Percentiles rank a stretch among this genome's conserved stretches.
Conservation (phyloP, 176 grass and related monocot species). For the Secale cereale region DNA sequence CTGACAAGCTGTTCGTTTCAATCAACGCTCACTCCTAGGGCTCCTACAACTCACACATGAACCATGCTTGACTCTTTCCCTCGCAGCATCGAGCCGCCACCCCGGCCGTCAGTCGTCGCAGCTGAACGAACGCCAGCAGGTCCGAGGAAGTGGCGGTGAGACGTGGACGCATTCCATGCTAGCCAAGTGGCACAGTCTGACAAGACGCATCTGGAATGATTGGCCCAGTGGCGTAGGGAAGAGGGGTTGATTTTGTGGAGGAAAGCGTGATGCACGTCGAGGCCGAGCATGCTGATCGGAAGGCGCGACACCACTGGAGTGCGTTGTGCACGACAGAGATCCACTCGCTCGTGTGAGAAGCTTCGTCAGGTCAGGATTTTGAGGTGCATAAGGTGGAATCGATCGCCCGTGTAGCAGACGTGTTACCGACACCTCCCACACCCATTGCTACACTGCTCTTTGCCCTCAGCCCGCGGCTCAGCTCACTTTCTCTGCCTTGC, state of each 20-base stretch:
- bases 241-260: too few relatives aligned
- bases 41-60: too few relatives aligned
- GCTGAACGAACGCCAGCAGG: too few relatives aligned
- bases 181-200: too few relatives aligned
- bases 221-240: too few relatives aligned
- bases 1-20: background rate
- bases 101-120: too few relatives aligned
- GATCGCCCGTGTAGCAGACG: background rate
- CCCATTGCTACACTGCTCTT: background rate
- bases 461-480: background rate
- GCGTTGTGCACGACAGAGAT: background rate
- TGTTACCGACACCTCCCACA: background rate
- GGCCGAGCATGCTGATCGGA: background rate
- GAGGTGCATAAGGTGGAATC: background rate
- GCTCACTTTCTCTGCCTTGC: background rate
- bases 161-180: too few relatives aligned
- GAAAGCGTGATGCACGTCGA: background rate
- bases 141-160: too few relatives aligned
- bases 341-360: background rate
- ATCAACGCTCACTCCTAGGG: background rate
- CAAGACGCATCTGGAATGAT: too few relatives aligned
- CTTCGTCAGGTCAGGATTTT: background rate
- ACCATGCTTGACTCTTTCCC: too few relatives aligned
- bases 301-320: background rate
- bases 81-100: too few relatives aligned